phyloP scores from a whole-genome alignment of 2,329 filamentous ascomycete species.

The Pseudocercospora fuligena region DNA sequence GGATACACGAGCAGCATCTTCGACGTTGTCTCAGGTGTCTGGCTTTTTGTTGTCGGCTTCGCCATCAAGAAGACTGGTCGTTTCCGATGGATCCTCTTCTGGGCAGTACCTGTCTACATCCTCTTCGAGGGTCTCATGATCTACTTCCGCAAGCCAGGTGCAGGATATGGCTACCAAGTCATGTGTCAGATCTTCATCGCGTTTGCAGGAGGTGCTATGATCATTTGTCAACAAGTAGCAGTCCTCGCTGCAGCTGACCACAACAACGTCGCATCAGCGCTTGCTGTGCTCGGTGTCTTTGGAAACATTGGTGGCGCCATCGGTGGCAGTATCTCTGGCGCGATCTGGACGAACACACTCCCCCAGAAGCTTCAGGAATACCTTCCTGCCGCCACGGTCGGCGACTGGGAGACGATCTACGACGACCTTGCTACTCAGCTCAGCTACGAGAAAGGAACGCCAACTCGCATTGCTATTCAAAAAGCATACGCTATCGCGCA shows the following conservation, averaged over 20 bases:
- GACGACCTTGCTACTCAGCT: conserved; percentile 44
- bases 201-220: conserved; percentile 36
- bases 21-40: conserved; percentile 41
- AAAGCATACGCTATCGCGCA: conserved; percentile 26
- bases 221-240: conserved; percentile 43
- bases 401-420: conserved; percentile 45
- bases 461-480: conserved; percentile 53
- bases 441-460: conserved; percentile 48
- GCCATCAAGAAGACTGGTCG: conserved; percentile 40
- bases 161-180: conserved; percentile 42
- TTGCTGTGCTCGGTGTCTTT: conserved; percentile 43
- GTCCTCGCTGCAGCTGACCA: conserved; percentile 43
- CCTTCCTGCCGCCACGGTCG: conserved; percentile 47
- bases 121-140: conserved; percentile 39
- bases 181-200: conserved; percentile 49
- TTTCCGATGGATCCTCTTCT: conserved; percentile 41
- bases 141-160: conserved; percentile 42
- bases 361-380: conserved; percentile 41
- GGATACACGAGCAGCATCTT: conserved; percentile 47
- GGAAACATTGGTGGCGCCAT: conserved; percentile 42
- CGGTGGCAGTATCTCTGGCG: conserved; percentile 41
- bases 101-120: conserved; percentile 41
- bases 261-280: conserved; percentile 39
- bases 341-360: conserved; percentile 42
- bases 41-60: conserved; percentile 36